Conservation (phyloP, 768 basidiomycete genomes). For the Boletus sensibilis region DNA sequence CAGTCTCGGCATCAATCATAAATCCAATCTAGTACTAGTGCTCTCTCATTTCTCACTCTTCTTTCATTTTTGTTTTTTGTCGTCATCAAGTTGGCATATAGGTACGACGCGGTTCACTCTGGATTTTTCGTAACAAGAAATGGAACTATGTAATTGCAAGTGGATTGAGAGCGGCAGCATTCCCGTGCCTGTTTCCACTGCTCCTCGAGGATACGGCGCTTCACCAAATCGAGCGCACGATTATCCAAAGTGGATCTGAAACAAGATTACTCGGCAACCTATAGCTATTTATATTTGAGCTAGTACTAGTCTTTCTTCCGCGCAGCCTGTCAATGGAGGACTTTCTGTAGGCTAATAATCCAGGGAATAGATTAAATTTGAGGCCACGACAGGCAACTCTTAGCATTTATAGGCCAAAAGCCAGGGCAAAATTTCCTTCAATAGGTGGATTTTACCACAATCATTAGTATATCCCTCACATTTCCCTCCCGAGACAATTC, state of each 20-base stretch:
- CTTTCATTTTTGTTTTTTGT: conserved; percentile 4
- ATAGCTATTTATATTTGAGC: too few relatives aligned
- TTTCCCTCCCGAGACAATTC: not conserved
- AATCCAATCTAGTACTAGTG: conserved; percentile 26
- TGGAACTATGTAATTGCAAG: conserved; percentile 3
- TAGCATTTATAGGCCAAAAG: too few relatives aligned
- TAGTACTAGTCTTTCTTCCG: too few relatives aligned
- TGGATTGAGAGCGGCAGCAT: not conserved
- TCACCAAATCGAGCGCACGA: not conserved
- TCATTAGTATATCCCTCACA: too few relatives aligned
- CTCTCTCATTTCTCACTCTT: conserved; percentile 1
- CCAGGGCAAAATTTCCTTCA: too few relatives aligned
- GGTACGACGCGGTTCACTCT: conserved; percentile 10
- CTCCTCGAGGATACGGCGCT: not conserved
- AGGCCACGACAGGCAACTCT: too few relatives aligned
- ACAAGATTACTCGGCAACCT: too few relatives aligned
- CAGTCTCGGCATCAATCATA: conserved; percentile 26
- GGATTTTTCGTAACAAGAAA: conserved; percentile 14
- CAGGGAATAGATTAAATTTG: too few relatives aligned
- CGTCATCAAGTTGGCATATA: conserved; percentile 18
- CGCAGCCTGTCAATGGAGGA: too few relatives aligned
- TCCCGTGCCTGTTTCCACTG: not conserved
- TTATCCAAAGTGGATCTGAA: not conserved
- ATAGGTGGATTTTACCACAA: not conserved
- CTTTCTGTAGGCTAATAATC: too few relatives aligned